phyloP scores from a whole-genome alignment of 768 basidiomycete species.

The Chlorophyllum brunneum region DNA sequence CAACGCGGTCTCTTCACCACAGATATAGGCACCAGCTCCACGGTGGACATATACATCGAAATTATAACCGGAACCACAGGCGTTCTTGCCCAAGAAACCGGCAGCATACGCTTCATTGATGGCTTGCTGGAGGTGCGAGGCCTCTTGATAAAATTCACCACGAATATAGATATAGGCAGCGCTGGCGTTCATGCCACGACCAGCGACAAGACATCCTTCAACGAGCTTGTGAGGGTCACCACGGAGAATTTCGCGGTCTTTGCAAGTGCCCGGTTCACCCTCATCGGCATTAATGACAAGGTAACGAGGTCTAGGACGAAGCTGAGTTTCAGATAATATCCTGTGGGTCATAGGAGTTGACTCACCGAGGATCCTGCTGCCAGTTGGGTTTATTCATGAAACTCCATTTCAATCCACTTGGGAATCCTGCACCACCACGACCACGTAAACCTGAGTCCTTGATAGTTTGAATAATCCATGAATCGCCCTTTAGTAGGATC shows the following conservation, averaged over 20 bases:
- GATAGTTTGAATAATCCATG: slow-evolving; percentile 95
- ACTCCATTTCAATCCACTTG: slow-evolving; percentile 94
- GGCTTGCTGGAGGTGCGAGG: slow-evolving; percentile 89
- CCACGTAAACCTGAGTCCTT: slow-evolving; percentile 96
- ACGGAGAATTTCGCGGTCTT: slow-evolving; percentile 96
- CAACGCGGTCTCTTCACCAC: slow-evolving; percentile 96
- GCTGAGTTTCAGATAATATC: background rate
- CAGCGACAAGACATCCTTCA: slow-evolving; percentile 96
- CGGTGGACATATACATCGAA: slow-evolving; percentile 99
- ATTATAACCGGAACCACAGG: slow-evolving; percentile 88
- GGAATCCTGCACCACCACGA: slow-evolving; percentile 96
- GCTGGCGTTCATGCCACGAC: slow-evolving; percentile 94
- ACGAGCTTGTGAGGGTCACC: slow-evolving; percentile 98
- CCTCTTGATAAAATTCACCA: slow-evolving; percentile 97
- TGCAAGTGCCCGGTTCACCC: slow-evolving; percentile 98
- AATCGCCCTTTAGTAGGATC: slow-evolving; percentile 90
- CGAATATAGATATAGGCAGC: slow-evolving; percentile 99
- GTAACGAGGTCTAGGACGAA: slow-evolving; percentile 71
- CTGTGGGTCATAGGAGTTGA: slow-evolving; percentile 1
- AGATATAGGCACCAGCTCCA: slow-evolving; percentile 97
- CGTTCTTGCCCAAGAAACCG: slow-evolving; percentile 84
- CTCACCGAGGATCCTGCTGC: slow-evolving; percentile 86
- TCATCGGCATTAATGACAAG: slow-evolving; percentile 98
- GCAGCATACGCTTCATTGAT: slow-evolving; percentile 92
- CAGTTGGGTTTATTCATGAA: slow-evolving; percentile 99